Conservation (phyloP, 495 filamentous ascomycete genomes). For the Friedmanniomyces endolithicus region DNA sequence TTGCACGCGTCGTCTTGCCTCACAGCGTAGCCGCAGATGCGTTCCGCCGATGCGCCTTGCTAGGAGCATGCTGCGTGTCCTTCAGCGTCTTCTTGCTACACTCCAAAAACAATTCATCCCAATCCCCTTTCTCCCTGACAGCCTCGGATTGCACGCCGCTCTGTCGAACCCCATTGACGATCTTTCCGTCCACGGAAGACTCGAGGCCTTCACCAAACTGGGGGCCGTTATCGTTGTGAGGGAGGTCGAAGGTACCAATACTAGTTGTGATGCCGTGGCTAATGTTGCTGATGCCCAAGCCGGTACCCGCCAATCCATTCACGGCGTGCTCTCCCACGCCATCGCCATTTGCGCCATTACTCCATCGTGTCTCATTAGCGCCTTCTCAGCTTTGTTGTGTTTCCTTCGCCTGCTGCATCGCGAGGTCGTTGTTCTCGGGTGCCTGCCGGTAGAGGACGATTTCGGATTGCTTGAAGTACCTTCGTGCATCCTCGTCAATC, state of each 20-base stretch:
- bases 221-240: not conserved
- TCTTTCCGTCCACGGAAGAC: not conserved
- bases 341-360: slow-evolving; percentile 4
- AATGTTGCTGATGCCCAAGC: not conserved
- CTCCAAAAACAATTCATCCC: slow-evolving; percentile 12
- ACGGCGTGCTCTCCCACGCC: not conserved
- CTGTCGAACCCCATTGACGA: not conserved
- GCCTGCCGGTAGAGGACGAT: slow-evolving; percentile 95
- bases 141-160: slow-evolving; percentile 8
- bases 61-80: not conserved
- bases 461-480: slow-evolving; percentile 99
- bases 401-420: slow-evolving; percentile 19
- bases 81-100: not conserved
- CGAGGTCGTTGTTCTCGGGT: slow-evolving; percentile 42
- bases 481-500: slow-evolving; percentile 59
- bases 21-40: slow-evolving; percentile 1
- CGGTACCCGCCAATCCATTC: not conserved
- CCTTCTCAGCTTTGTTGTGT: slow-evolving; percentile 14
- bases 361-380: slow-evolving; percentile 15
- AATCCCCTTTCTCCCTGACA: slow-evolving; percentile 7
- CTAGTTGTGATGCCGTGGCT: not conserved
- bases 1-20: too few species aligned
- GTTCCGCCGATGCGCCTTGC: not conserved
- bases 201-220: not conserved
- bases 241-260: not conserved